Conservation (phyloP, 2,329 filamentous ascomycete species). For the Phialophora macrospora region DNA sequence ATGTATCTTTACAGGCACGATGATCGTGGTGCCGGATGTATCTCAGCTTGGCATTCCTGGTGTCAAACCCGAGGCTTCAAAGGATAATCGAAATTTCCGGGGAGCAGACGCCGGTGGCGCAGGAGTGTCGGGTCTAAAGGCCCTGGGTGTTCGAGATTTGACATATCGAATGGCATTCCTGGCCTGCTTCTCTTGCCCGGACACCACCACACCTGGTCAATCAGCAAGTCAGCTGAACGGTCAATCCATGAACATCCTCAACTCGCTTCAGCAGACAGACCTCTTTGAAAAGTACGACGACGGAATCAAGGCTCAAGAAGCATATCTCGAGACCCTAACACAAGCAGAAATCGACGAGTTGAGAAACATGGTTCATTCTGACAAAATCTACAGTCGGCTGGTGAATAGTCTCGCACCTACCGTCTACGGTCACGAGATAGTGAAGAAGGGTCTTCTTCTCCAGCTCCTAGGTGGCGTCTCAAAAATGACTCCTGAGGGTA, state of each 20-base stretch:
- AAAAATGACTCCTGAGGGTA: conserved; percentile 89
- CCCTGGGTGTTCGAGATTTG: conserved; percentile 89
- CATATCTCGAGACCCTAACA: conserved; percentile 84
- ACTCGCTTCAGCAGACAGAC: conserved; percentile 75
- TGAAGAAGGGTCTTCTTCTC: conserved; percentile 93
- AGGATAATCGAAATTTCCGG: conserved; percentile 78
- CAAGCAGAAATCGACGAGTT: conserved; percentile 88
- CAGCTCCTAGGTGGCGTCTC: conserved; percentile 95
- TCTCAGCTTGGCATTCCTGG: conserved; percentile 92
- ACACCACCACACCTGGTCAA: conserved; percentile 79
- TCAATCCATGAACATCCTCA: conserved; percentile 82
- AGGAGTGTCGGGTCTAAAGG: conserved; percentile 86
- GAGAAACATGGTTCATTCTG: conserved; percentile 89
- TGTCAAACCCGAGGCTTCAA: conserved; percentile 77
- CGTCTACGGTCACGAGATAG: conserved; percentile 95
- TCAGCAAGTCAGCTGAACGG: conserved; percentile 70
- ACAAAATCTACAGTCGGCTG: conserved; percentile 90
- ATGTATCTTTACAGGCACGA: conserved; percentile 93
- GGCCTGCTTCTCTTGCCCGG: conserved; percentile 67
- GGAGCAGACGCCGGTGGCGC: conserved; percentile 80
- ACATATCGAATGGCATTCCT: conserved; percentile 55
- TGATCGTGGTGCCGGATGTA: conserved; percentile 96
- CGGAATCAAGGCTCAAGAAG: conserved; percentile 84
- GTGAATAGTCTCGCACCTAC: conserved; percentile 95
- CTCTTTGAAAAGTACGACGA: conserved; percentile 69